A percentile compares a stretch with the other conserved stretches of the same genome.
Conservation (phyloP, 1,284 basidiomycete species). For the Apiotrichum mycotoxinovorans region DNA sequence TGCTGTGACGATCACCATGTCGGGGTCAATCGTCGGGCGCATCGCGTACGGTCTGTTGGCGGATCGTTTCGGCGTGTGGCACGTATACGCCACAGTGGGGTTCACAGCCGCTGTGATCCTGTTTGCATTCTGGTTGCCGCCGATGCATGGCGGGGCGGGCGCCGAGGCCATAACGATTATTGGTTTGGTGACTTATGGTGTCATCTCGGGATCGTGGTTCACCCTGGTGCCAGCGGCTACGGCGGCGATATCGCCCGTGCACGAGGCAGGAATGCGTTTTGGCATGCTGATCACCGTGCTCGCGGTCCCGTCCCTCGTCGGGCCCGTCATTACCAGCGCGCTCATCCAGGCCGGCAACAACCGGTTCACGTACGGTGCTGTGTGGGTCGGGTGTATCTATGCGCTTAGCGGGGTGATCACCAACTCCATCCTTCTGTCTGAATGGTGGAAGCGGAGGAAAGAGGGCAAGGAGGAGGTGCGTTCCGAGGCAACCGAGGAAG, state of each 20-base stretch:
- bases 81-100: conserved; percentile 29
- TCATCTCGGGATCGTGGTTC: conserved; percentile 40
- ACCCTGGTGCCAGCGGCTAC: conserved; percentile 39
- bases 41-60: conserved; percentile 33
- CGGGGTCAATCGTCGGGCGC: conserved; percentile 42
- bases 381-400: conserved; percentile 6
- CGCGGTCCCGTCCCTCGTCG: conserved; percentile 33
- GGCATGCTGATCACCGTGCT: conserved; percentile 42
- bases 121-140: conserved; percentile 40
- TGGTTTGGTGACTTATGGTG: conserved; percentile 39
- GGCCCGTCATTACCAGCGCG: conserved; percentile 36
- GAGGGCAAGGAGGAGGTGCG: too few species aligned
- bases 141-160: background rate
- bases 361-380: conserved; percentile 26
- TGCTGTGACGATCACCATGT: conserved; percentile 37
- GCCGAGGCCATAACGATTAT: conserved; percentile 30
- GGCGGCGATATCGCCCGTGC: conserved; percentile 39
- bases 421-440: too few species aligned
- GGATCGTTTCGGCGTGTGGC: conserved; percentile 40
- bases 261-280: conserved; percentile 44
- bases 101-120: conserved; percentile 26
- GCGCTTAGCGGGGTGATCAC: too few species aligned
- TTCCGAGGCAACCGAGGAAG: too few species aligned
- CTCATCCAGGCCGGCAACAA: conserved; percentile 21
- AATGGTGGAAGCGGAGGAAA: too few species aligned